Base-by-base conservation (phyloP, 257 asterid species). In the Plantago major region DNA sequence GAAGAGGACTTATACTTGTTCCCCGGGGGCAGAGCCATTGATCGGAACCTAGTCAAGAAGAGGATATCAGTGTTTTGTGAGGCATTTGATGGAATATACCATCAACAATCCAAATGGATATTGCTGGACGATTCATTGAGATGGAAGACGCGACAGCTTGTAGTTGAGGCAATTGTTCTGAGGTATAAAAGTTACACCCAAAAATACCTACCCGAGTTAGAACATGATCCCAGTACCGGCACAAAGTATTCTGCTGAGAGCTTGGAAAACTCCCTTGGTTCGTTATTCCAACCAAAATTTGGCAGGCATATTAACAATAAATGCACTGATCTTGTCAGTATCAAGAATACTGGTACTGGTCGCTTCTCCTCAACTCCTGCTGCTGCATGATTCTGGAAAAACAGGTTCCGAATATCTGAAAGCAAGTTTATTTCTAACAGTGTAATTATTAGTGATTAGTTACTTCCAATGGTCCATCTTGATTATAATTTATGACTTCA, bases 21-120 rank as follows among this genome's bases (percentile, higher is more conserved):
- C 73, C 95, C 90, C 0, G 89, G 91, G 8, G 98, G 94, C 1
- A 81, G 95, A 69, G 96, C 96, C 61, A 65, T 84, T 53, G 85
- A 86, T 58, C 77, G 77, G 5, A 69, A 74, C 30, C 76, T 90
- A 58, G 85, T 74, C 30, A 79, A 70, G 78, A 82, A 65, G 74
- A 78, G 91, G 77, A 49, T 83, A 10, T 17, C 61, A 4, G 71
- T 71, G 38, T 86, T 91, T 81, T 67, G 75, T 14, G 83, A 70
- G 52, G 87, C 90, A 7, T 83, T 92, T 7, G 90, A 92, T 3
- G 77, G 76, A 14, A 73, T 81, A 75, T 81, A 73, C 63, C 67
- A 65, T 73, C 78, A 67, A 71, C 97, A 92, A 44, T 75, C 83
- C 7, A 65, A 54, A 62, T 85, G 89, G 93, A 69, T 75, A 40